Evolutionary conservation across 371 early-diverging fungal genomes (phyloP), one percentile per base, ranked within the genome.

Genomic region (Lichtheimia ramosa): DNA sequence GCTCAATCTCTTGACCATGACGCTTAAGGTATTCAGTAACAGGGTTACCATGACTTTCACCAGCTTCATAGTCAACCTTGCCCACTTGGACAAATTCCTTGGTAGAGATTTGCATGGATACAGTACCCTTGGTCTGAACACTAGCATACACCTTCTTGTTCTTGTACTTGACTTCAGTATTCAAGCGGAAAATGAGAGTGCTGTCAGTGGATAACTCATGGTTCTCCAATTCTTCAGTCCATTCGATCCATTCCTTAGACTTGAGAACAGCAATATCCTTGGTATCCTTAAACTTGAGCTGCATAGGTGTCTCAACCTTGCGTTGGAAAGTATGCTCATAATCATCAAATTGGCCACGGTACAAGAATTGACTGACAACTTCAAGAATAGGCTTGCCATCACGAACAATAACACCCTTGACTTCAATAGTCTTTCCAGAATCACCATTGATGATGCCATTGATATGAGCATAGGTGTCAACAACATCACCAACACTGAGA

Each of bases 221-320:
- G 61, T 85, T 86, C 58, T 89, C 83, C 51, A 81, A 75, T 48
- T 83, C 83, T 42, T 81, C 79, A 24, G 79, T 81, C 86, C 91
- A 92, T 25, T 88, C 80, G 69, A 95, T 83, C 96, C 96, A 97
- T 66, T 89, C 84, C 86, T 96, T 96, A 67, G 94, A 87, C 70
- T 89, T 77, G 59, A 97, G 82, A 51, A 97, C 93, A 28, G 94
- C 95, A 59, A 91, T 83, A 55, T 93, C 92, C 83, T 93, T 92
- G 65, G 81, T 77, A 42, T 89, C 82, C 25, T 79, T 74, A 46
- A 97, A 70, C 56, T 81, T 86, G 63, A 97, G 81, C 64, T 91
- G 81, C 71, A 92, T 82, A 40, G 94, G 92, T 48, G 92, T 87
- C 72, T 96, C 97, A 18, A 81, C 85, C 62, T 85, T 88, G 64